Evolutionary conservation across 1,284 basidiomycete genomes (phyloP), one percentile per base, ranked within the genome.

Genomic region (Apiotrichum akiyoshidainum): DNA sequence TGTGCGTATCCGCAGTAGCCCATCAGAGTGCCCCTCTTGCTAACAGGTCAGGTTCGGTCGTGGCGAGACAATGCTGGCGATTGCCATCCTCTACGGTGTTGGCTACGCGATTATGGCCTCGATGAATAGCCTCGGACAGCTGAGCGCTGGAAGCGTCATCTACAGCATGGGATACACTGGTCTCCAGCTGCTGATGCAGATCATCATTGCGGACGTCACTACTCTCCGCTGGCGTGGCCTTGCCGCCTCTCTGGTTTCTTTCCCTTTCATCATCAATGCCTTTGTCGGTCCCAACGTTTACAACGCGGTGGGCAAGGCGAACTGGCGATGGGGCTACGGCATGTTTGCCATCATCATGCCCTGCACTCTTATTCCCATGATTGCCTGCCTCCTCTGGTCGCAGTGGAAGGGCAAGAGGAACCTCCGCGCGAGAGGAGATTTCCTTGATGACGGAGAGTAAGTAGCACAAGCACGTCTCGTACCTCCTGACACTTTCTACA

Each of bases 211-310:
- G n/a, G 88, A 90, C 70, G 85, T 87, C 55, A 89, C 88, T 1
- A 85, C 85, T 2, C 82, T 89, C n/a, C 82, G 83, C 69, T 90
- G 87, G 87, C 83, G 88, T 50, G 87, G 86, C 4, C 79, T 89
- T 11, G 82, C 86, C 16, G 81, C 83, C 2, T 87, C 86, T 9
- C 78, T 88, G 13, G 82, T 86, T n/a, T 82, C 84, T 83, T 84
- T 70, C 78, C 81, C 31, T 4, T 89, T 86, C 73, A 80, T 90
- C 63, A 54, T 69, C 54, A 70, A 70, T 56, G 64, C 58, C 4
- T 67, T 67, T 41, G 47, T 67, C 44, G 60, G n/a, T n/a, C n/a
- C n/a, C n/a, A n/a, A n/a, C n/a, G n/a, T n/a, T n/a, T n/a, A n/a
- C n/a, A n/a, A n/a, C n/a, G n/a, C n/a, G n/a, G n/a, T 47, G 49